phyloP scores from a whole-genome alignment of 176 grass and related monocot species.

The Oryza glumipatula region DNA sequence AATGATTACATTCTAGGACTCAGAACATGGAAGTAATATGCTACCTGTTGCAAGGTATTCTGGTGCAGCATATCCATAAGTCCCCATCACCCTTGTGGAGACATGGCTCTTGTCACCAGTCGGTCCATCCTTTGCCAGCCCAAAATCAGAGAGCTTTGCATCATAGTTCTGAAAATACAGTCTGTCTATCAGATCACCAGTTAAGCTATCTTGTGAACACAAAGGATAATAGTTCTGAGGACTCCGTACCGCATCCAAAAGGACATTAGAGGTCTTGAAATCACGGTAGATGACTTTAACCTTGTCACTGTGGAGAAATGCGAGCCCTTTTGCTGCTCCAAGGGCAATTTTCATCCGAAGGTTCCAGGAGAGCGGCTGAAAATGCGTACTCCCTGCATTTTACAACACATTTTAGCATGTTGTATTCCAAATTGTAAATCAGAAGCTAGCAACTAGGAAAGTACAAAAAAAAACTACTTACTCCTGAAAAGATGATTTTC shows the following conservation, averaged over 20 bases:
- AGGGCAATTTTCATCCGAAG: slow-evolving; percentile 82
- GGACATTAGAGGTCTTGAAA: slow-evolving; percentile 91
- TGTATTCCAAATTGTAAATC: slow-evolving; percentile 8
- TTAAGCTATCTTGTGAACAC: not conserved
- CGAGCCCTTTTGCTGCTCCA: slow-evolving; percentile 77
- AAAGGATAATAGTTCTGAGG: not conserved
- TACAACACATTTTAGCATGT: slow-evolving; percentile 18
- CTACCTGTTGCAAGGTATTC: slow-evolving; percentile 86
- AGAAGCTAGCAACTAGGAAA: not conserved
- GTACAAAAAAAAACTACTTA: slow-evolving; percentile 35
- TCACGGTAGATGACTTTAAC: slow-evolving; percentile 85
- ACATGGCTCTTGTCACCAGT: slow-evolving; percentile 76
- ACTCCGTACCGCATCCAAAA: slow-evolving; percentile 63
- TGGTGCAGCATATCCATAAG: slow-evolving; percentile 83
- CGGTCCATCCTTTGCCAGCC: slow-evolving; percentile 79
- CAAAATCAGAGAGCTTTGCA: slow-evolving; percentile 91
- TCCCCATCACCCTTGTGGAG: slow-evolving; percentile 89
- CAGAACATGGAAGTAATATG: not conserved
- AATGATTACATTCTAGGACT: not conserved
- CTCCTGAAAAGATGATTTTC: slow-evolving; percentile 90
- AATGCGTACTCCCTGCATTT: slow-evolving; percentile 57
- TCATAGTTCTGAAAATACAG: slow-evolving; percentile 63
- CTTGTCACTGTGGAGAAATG: slow-evolving; percentile 81
- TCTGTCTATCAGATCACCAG: not conserved
- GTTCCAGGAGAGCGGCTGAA: slow-evolving; percentile 74